phyloP scores from a whole-genome alignment of 306 rosid species.

The Geum urbanum region DNA sequence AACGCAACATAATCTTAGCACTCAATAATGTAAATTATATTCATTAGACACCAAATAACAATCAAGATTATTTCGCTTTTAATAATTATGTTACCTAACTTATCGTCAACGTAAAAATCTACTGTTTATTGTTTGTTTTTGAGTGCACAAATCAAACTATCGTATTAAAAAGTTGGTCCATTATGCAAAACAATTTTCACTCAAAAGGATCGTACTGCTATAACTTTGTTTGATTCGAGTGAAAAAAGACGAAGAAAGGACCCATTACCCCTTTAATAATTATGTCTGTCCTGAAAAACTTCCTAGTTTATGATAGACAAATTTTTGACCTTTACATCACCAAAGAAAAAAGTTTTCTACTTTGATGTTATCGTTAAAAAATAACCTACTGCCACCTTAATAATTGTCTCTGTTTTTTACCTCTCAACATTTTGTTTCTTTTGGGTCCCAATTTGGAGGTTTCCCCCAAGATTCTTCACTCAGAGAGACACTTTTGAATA shows the following conservation, averaged over 20 bases:
- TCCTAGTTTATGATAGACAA: neutral
- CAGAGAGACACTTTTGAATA: constrained; percentile 29
- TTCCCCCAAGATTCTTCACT: constrained; percentile 31
- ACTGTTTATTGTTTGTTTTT: too few species aligned
- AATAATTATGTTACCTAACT: too few species aligned
- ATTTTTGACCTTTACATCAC: neutral
- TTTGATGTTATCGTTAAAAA: neutral
- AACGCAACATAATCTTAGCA: too few species aligned
- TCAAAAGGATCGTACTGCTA: neutral
- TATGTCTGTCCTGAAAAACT: neutral
- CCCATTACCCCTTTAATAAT: neutral
- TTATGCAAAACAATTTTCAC: neutral
- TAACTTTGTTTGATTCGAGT: neutral
- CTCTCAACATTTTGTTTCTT: constrained; percentile 9
- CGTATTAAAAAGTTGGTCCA: neutral
- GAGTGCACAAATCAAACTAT: too few species aligned
- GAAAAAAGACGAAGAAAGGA: neutral
- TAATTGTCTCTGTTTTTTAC: constrained; percentile 1
- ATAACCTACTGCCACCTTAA: constrained; percentile 4
- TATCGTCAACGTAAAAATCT: too few species aligned
- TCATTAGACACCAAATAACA: too few species aligned
- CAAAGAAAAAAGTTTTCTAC: neutral
- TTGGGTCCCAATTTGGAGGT: constrained; percentile 7
- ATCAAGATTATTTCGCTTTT: too few species aligned
- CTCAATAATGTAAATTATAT: too few species aligned